These are phyloP conservation scores for Tillandsia fasciculata DNA, from an alignment of 176 grass and related monocot genomes.

Conservation along the genomic window DNA sequence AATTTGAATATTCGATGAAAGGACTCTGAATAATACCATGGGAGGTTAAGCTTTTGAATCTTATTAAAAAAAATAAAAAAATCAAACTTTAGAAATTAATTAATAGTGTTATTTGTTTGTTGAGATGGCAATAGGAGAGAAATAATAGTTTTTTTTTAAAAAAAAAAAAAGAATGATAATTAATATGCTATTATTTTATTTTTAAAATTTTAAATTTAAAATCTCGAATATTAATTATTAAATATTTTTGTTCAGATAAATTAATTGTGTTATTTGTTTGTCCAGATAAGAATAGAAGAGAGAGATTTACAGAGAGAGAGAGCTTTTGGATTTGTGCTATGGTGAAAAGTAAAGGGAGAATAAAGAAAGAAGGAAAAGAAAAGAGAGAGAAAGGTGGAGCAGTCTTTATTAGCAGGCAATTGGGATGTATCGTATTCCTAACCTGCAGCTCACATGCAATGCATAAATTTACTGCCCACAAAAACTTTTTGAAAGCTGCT, in stretches of 20 bases:
- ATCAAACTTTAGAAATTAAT: too few relatives aligned
- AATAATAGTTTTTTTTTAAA: too few relatives aligned
- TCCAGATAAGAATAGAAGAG: not conserved
- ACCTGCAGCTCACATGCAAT: conserved; percentile 19
- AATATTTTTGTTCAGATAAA: not conserved
- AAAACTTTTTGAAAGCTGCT: conserved; percentile 32
- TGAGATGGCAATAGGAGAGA: too few relatives aligned
- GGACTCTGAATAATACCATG: too few relatives aligned
- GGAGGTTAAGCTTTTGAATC: too few relatives aligned
- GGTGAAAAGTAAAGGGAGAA: conserved; percentile 32
- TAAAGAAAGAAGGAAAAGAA: conserved; percentile 36
- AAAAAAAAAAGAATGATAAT: too few relatives aligned
- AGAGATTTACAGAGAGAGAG: not conserved
- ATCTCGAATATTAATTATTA: too few relatives aligned
- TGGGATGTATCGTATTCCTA: conserved; percentile 31
- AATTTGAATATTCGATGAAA: too few relatives aligned
- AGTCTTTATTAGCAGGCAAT: conserved; percentile 57
- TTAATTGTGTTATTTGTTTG: not conserved
- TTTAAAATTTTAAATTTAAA: too few relatives aligned
- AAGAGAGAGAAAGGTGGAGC: conserved; percentile 30
- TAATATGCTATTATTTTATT: too few relatives aligned
- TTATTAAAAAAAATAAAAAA: too few relatives aligned
- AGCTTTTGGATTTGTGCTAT: conserved; percentile 12
- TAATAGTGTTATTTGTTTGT: too few relatives aligned
- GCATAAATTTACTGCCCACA: conserved; percentile 30